Percentiles rank a stretch among this genome's conserved stretches.
These are phyloP conservation scores for Celoporthe dispersa DNA, from an alignment of 2,329 filamentous ascomycete genomes.

Conservation along the genomic window DNA sequence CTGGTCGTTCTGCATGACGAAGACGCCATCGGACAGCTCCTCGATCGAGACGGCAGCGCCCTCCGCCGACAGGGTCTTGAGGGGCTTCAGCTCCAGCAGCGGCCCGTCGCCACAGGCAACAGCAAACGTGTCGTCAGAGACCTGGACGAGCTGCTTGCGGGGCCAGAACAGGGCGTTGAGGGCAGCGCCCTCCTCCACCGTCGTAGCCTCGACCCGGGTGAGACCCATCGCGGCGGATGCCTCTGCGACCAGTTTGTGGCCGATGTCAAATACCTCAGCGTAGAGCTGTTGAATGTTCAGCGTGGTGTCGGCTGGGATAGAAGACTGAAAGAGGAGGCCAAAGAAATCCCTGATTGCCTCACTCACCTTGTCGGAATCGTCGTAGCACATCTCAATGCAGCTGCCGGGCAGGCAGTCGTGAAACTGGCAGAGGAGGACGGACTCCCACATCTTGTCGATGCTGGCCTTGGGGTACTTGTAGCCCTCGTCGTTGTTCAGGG, in stretches of 20 bases:
- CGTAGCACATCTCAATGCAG: constrained; percentile 96
- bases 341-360: neutral
- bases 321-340: neutral
- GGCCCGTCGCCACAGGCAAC: constrained; percentile 62
- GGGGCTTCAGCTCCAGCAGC: constrained; percentile 53
- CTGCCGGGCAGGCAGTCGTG: constrained; percentile 96
- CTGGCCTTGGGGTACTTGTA: constrained; percentile 94
- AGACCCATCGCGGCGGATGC: constrained; percentile 72
- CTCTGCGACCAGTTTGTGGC: constrained; percentile 71
- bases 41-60: constrained; percentile 55
- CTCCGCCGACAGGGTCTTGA: constrained; percentile 50
- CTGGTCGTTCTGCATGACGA: constrained; percentile 78
- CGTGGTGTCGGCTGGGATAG: constrained; percentile 33
- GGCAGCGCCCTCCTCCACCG: constrained; percentile 59
- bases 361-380: constrained; percentile 81
- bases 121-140: constrained; percentile 58
- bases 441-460: constrained; percentile 97
- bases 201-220: constrained; percentile 45
- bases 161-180: constrained; percentile 90
- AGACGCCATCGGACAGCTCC: constrained; percentile 63
- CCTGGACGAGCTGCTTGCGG: constrained; percentile 72
- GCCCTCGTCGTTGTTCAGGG: constrained; percentile 63
- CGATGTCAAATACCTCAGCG: constrained; percentile 77
- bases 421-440: constrained; percentile 90
- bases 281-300: constrained; percentile 63